phyloP scores from a whole-genome alignment of 176 grass and related monocot species.

The Avena atlantica region DNA sequence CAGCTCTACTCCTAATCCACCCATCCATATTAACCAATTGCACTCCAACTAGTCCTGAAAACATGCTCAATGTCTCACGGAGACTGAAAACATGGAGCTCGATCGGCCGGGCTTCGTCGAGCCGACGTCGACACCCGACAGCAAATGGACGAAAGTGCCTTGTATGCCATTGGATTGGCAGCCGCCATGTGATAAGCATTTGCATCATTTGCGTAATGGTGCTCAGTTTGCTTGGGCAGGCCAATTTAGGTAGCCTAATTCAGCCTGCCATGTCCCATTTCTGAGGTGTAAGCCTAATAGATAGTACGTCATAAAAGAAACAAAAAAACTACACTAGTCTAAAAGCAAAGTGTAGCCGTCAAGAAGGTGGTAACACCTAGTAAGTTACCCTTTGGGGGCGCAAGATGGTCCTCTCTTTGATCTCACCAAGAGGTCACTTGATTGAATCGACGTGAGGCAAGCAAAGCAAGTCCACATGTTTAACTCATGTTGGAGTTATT shows the following conservation, averaged over 20 bases:
- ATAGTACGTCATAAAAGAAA: not conserved
- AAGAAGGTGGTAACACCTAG: not conserved
- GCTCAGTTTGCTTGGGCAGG: no score
- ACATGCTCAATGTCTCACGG: slow-evolving; percentile 55
- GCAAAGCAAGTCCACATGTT: slow-evolving; percentile 28
- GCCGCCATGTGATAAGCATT: no score
- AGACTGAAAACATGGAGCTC: not conserved
- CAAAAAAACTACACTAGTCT: not conserved
- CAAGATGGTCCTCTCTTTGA: slow-evolving; percentile 7
- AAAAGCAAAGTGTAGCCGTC: not conserved
- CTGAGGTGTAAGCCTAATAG: no score
- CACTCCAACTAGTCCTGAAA: not conserved
- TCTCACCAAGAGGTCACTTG: slow-evolving; percentile 18
- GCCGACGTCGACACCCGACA: slow-evolving; percentile 41
- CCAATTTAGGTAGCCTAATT: no score
- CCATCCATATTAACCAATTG: not conserved
- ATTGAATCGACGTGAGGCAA: slow-evolving; percentile 1
- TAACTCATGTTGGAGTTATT: no score
- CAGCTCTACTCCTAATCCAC: slow-evolving; percentile 32
- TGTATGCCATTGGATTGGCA: no score
- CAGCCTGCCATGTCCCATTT: no score
- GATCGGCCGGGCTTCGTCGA: not conserved
- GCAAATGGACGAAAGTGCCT: not conserved
- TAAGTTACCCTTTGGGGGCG: slow-evolving; percentile 26
- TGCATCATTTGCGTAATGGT: no score